A percentile compares a stretch with the other conserved stretches of the same genome.
Evolutionary conservation across 2,329 filamentous ascomycete species (phyloP).

Genomic region (Scorias spongiosa): DNA sequence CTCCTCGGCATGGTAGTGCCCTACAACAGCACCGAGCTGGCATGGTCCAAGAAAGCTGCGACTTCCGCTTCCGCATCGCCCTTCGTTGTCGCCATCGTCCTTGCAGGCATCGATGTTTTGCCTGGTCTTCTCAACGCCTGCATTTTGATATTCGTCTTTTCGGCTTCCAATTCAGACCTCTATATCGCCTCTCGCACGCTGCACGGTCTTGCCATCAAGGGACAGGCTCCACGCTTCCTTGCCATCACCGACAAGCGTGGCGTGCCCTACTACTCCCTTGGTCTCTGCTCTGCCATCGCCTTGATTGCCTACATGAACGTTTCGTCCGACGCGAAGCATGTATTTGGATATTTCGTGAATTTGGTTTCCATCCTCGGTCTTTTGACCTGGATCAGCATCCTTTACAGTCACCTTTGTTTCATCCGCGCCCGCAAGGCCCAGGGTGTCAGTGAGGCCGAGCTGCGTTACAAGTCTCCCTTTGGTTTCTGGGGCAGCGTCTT

Average conservation of each 20-base stretch:
- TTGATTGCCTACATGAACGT: conserved; percentile 39
- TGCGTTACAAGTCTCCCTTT: conserved; percentile 49
- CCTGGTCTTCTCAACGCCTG: conserved; percentile 58
- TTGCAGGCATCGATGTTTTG: conserved; percentile 50
- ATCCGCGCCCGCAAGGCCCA: conserved; percentile 31
- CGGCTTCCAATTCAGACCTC: conserved; percentile 60
- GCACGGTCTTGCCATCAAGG: conserved; percentile 56
- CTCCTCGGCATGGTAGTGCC: conserved; percentile 64
- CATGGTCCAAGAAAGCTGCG: conserved; percentile 38
- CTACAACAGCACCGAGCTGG: conserved; percentile 47
- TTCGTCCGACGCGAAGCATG: conserved; percentile 22
- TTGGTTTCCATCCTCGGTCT: conserved; percentile 24
- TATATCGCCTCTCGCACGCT: conserved; percentile 56
- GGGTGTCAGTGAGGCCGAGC: conserved; percentile 25
- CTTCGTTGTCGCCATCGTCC: conserved; percentile 57
- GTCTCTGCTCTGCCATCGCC: conserved; percentile 44
- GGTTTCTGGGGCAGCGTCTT: conserved; percentile 54
- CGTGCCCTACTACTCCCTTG: conserved; percentile 53
- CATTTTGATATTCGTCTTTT: conserved; percentile 63
- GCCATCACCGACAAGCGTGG: conserved; percentile 55
- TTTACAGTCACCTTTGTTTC: conserved; percentile 35
- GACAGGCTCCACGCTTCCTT: conserved; percentile 57
- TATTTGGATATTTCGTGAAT: conserved; percentile 36
- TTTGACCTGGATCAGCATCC: conserved; percentile 34
- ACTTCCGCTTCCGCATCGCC: conserved; percentile 45